Base-by-base conservation (phyloP, 2,329 filamentous ascomycete genomes). In the Aspergillus sojae region DNA sequence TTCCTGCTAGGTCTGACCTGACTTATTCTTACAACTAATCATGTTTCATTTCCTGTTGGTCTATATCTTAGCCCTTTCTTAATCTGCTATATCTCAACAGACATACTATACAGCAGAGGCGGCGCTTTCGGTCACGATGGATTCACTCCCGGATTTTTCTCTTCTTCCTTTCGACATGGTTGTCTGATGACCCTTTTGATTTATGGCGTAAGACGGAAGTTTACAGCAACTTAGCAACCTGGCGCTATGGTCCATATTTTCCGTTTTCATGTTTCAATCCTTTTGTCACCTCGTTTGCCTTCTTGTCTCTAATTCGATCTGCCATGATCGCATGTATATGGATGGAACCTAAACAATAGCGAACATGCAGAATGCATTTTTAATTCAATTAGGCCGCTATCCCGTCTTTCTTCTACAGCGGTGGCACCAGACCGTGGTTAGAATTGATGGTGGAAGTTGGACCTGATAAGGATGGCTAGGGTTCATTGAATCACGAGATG, bases 1-100 rank as follows among this genome's bases (percentile, higher is more conserved):
- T 73, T 89, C 87, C 36, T 93, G 91, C 78, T 80, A 75, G 68
- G 65, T 41, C n/a, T 19, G 43, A 45, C 46, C 28, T 12, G 58
- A 39, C 12, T 4, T 55, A 55, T 39, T 39, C n/a, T n/a, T 30
- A 23, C 48, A 19, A 52, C 28, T 52, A 55, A 55, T 55, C 32
- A 28, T 55, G 21, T 55, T 53, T 39, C 52, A 23, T 28, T 55
- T 39, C 30, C 52, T 30, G 23, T 30, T 52, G 21, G 36, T 39
- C 32, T 5, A 21, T 36, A 39, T 26, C n/a, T 39, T 55, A 32
- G 3, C 48, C 26, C 21, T n/a, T 54, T 53, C 11, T 36, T 34
- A 39, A 39, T 39, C 34, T 32, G 52, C n/a, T 52, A 32, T 52
- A 52, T n/a, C 16, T 52, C 28, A 12, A 32, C 48, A n/a, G 28